These are phyloP conservation scores for Galeopsis tetrahit DNA, from an alignment of 257 asterid genomes.

Conservation along the genomic window DNA sequence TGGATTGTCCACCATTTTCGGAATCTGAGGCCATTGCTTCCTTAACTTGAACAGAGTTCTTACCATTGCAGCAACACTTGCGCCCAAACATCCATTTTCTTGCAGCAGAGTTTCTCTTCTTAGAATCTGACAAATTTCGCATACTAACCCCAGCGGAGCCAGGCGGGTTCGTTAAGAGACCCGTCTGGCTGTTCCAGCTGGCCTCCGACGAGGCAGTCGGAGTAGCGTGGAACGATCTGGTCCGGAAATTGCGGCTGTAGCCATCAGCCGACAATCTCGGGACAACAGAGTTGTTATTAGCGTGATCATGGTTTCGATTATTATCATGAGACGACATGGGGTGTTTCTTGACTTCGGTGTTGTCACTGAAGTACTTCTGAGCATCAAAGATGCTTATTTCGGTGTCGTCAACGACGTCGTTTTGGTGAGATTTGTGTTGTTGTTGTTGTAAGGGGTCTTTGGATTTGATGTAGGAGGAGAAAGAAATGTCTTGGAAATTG, in stretches of 20 bases:
- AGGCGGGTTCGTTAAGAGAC: conserved; percentile 64
- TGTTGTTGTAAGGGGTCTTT: conserved; percentile 32
- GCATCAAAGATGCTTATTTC: conserved; percentile 91
- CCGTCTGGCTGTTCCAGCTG: conserved; percentile 90
- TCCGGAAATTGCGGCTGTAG: conserved; percentile 46
- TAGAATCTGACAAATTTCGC: conserved; percentile 35
- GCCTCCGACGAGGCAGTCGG: conserved; percentile 95
- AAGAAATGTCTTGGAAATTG: conserved; percentile 50
- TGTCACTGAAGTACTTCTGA: conserved; percentile 74
- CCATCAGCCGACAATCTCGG: conserved; percentile 54
- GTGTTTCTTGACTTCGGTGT: conserved; percentile 31
- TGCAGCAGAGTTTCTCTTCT: conserved; percentile 32
- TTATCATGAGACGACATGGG: too few species aligned
- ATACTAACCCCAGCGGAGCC: conserved; percentile 51
- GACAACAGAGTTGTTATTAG: conserved; percentile 18
- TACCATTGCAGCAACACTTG: conserved; percentile 76
- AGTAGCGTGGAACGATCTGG: conserved; percentile 65
- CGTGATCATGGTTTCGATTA: background rate
- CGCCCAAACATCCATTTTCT: conserved; percentile 61
- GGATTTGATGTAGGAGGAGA: conserved; percentile 56
- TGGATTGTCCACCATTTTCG: conserved; percentile 34
- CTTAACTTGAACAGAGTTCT: conserved; percentile 67
- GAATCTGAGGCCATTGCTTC: conserved; percentile 43
- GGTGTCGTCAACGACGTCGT: conserved; percentile 43
- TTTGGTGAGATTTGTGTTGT: conserved; percentile 21